phyloP scores from a whole-genome alignment of 169 alveolate genomes.

The Perkinsus chesapeaki region DNA sequence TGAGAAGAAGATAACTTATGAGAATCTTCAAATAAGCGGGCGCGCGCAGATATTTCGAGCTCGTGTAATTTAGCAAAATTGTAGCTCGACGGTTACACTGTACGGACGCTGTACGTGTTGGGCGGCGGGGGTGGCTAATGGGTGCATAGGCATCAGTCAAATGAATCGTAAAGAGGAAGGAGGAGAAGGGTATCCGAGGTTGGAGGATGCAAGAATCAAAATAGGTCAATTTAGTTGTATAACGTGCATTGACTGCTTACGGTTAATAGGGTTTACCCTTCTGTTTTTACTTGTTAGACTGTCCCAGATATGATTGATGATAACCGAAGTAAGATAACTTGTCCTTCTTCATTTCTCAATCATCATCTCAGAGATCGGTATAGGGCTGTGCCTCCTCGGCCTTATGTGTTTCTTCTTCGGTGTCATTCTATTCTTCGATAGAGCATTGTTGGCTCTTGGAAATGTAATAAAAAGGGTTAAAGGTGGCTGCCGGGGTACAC shows the following conservation, averaged over 20 bases:
- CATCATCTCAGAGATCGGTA: conserved; percentile 25
- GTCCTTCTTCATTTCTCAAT: background rate
- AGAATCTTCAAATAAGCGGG: too few species aligned
- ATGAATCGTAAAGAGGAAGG: too few species aligned
- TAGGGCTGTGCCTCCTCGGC: conserved; percentile 40
- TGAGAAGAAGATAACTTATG: too few species aligned
- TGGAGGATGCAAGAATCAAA: background rate
- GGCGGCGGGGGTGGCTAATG: too few species aligned
- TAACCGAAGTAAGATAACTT: background rate
- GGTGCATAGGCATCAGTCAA: too few species aligned
- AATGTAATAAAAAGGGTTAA: background rate
- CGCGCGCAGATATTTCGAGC: too few species aligned
- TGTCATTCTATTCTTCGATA: conserved; percentile 25
- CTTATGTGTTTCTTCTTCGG: conserved; percentile 30
- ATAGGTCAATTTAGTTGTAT: background rate
- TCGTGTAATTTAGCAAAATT: too few species aligned
- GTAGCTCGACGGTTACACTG: too few species aligned
- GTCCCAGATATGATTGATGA: background rate
- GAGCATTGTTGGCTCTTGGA: conserved; percentile 38
- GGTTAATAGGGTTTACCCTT: background rate
- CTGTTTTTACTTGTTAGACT: background rate
- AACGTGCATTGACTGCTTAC: background rate
- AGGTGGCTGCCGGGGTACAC: too few species aligned
- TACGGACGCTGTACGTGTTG: too few species aligned
- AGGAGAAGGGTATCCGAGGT: background rate